A percentile compares a stretch with the other conserved stretches of the same genome.
These are phyloP conservation scores for Cenococcum geophilum DNA, from an alignment of 495 filamentous ascomycete genomes.

Conservation along the genomic window DNA sequence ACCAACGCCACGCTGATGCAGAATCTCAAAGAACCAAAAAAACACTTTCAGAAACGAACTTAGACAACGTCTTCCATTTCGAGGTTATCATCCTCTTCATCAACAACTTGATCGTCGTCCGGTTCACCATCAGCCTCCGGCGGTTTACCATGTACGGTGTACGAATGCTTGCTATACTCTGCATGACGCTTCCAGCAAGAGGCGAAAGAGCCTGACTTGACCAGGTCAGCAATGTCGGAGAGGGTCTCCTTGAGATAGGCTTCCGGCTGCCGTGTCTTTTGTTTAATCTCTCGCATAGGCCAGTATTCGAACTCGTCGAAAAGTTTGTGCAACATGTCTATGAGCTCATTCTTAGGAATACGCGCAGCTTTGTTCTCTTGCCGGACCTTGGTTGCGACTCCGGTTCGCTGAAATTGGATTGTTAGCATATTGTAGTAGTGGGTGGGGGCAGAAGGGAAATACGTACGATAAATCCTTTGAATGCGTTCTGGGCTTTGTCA, in stretches of 20 bases:
- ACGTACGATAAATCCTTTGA: slow-evolving; percentile 22
- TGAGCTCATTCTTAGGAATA: slow-evolving; percentile 76
- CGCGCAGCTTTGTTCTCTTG: slow-evolving; percentile 73
- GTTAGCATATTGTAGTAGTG: neutral
- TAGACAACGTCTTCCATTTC: slow-evolving; percentile 37
- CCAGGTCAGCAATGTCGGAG: slow-evolving; percentile 71
- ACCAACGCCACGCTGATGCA: slow-evolving; percentile 7
- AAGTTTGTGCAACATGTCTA: slow-evolving; percentile 72
- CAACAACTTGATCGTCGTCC: slow-evolving; percentile 17
- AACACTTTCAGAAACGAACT: neutral
- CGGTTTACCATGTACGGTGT: slow-evolving; percentile 3
- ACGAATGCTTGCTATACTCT: slow-evolving; percentile 55
- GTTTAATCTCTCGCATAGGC: slow-evolving; percentile 75
- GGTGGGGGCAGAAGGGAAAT: neutral
- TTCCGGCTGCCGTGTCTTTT: slow-evolving; percentile 73
- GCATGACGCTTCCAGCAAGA: slow-evolving; percentile 76
- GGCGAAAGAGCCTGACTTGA: slow-evolving; percentile 73
- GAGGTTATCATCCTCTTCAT: slow-evolving; percentile 26
- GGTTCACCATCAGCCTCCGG: slow-evolving; percentile 8
- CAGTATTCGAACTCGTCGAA: slow-evolving; percentile 84
- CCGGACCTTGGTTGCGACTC: slow-evolving; percentile 37
- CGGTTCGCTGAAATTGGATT: slow-evolving; percentile 30
- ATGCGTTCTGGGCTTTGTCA: slow-evolving; percentile 13
- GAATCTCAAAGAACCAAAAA: neutral
- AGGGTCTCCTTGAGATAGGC: slow-evolving; percentile 81